phyloP scores from a whole-genome alignment of 805 yeast species.

The Wickerhamiella vanderwaltii region DNA sequence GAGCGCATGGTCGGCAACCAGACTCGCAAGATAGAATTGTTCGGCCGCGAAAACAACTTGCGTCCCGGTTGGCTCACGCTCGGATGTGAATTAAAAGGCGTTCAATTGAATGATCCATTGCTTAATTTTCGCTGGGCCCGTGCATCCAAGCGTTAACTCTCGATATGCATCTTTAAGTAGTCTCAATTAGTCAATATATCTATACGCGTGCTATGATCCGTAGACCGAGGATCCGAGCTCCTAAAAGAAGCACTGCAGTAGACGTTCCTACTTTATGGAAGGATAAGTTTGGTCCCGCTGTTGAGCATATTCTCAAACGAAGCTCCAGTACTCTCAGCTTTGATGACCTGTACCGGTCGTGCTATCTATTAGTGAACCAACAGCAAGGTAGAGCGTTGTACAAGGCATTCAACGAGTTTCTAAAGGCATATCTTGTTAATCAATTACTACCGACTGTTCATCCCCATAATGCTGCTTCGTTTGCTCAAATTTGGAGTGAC shows the following conservation, averaged over 20 bases:
- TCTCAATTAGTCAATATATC: not conserved
- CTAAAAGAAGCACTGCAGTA: constrained; percentile 15
- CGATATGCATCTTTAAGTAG: not conserved
- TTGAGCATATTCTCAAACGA: constrained; percentile 15
- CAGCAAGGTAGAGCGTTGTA: constrained; percentile 19
- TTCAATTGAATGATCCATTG: constrained; percentile 14
- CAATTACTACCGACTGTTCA: constrained; percentile 1
- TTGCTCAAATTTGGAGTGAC: constrained; percentile 16
- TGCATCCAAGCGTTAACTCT: not conserved
- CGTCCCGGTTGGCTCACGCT: constrained; percentile 76
- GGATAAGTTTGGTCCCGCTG: constrained; percentile 18
- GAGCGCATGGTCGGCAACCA: constrained; percentile 72
- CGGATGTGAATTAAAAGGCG: constrained; percentile 19
- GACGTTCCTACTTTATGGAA: constrained; percentile 18
- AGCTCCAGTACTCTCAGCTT: constrained; percentile 12
- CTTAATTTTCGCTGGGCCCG: constrained; percentile 11
- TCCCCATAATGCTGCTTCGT: constrained; percentile 8
- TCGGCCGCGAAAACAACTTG: constrained; percentile 76
- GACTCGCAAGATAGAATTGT: constrained; percentile 72
- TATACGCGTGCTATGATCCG: constrained; percentile 6
- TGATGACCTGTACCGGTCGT: constrained; percentile 17
- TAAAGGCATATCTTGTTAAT: constrained; percentile 12
- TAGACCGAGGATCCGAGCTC: constrained; percentile 17
- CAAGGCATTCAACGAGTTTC: constrained; percentile 12
- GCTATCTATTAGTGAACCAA: constrained; percentile 20